Evolutionary conservation across 2,329 filamentous ascomycete genomes (phyloP).

Genomic region (Torrubiellomyces zombiae): DNA sequence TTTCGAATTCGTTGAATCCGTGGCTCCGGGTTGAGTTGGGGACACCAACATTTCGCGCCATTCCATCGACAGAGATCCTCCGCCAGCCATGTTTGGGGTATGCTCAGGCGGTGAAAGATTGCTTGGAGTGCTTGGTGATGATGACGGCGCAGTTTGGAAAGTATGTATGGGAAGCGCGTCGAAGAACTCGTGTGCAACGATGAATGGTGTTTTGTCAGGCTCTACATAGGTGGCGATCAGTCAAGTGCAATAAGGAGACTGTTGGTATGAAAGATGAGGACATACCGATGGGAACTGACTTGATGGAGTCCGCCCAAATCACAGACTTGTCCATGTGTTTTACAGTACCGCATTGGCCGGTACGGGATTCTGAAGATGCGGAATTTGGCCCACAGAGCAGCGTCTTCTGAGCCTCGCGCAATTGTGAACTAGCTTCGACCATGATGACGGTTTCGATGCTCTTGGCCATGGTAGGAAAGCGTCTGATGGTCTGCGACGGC

Average conservation of each 20-base stretch:
- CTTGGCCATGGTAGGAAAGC: constrained; percentile 61
- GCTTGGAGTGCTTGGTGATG: no score
- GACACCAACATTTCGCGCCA: constrained; percentile 76
- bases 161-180: constrained; percentile 92
- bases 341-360: constrained; percentile 57
- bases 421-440: constrained; percentile 75
- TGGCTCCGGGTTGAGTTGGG: constrained; percentile 39
- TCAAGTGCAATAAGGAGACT: neutral
- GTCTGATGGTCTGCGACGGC: constrained; percentile 51
- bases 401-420: constrained; percentile 62
- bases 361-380: constrained; percentile 50
- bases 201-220: constrained; percentile 64
- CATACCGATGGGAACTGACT: constrained; percentile 57
- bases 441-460: constrained; percentile 81
- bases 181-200: constrained; percentile 96
- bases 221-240: constrained; percentile 20
- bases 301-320: constrained; percentile 79
- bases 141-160: constrained; percentile 56
- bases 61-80: no score
- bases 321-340: constrained; percentile 63
- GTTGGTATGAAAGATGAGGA: neutral
- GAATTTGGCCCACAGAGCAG: constrained; percentile 62
- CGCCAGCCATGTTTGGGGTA: no score
- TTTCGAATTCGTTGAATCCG: constrained; percentile 35
- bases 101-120: no score